Base-by-base conservation (phyloP, 1,139 yeast genomes). In the Meyerozyma carpophila region DNA sequence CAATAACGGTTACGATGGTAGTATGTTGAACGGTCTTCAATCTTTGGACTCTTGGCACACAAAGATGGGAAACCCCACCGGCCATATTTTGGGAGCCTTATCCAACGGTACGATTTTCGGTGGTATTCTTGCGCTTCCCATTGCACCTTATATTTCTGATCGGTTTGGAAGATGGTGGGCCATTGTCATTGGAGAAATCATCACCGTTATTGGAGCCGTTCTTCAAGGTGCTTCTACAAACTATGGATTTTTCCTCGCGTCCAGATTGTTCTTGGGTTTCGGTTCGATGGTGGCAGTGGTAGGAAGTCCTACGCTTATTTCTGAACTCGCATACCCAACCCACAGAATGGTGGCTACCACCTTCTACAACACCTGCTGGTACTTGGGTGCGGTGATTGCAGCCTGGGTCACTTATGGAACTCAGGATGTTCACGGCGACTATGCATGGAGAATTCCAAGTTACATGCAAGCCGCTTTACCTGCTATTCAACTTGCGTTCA, bases 321-420 rank as follows among this genome's bases (percentile, higher is more conserved):
- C 44, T 3, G 47, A 44, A 18, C 8, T 44, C 4, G 36, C 47
- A 4, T 42, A 36, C 21, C 43, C 42, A 2, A 27, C 37, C 18
- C 44, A 42, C 41, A 37, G 47, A 27, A 40, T 40, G 26, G 32
- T 31, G 7, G 18, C 29, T 13, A 44, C 47, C 16, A 26, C 36
- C 28, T 16, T 20, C 29, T 44, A 39, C 34, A 44, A 44, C 36
- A 28, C 39, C 14, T 37, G 36, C 32, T 43, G 45, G 45, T 43
- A 43, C 28, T 27, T 43, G 39, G 45, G 45, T 37, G 76, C 82
- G 8, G 58, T 75, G 32, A 52, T 79, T 40, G 82, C 83, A 7
- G 77, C 84, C 2, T 70, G 80, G 75, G 66, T 73, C 32, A 68
- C 79, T 3, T 75, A 66, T 48, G 81, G 81, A 41, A 68, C 79